Conservation (phyloP, 768 basidiomycete species). For the Mycena haematopus region DNA sequence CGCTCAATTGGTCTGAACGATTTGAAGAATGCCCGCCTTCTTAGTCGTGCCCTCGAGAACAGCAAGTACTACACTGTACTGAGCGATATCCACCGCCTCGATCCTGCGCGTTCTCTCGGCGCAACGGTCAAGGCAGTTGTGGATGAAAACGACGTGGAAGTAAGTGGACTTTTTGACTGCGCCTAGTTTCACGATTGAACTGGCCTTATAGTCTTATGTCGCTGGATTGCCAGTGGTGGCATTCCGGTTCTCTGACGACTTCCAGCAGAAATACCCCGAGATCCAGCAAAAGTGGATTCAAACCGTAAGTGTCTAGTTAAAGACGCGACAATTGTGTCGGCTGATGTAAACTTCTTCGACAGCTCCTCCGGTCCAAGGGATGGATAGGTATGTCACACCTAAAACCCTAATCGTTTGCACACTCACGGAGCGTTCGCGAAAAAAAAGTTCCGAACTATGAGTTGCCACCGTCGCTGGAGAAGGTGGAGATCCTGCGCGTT, state of each 20-base stretch:
- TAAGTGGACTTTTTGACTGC: slow-evolving; percentile 31
- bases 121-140: slow-evolving; percentile 42
- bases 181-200: neutral
- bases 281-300: slow-evolving; percentile 69
- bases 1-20: slow-evolving; percentile 54
- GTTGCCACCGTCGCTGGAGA: slow-evolving; percentile 57
- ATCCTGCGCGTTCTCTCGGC: slow-evolving; percentile 30
- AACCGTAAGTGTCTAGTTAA: too few relatives aligned
- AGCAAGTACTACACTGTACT: slow-evolving; percentile 59
- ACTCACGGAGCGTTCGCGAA: too few relatives aligned
- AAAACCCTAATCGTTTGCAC: too few relatives aligned
- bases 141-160: slow-evolving; percentile 65
- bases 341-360: too few relatives aligned
- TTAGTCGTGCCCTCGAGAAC: slow-evolving; percentile 67
- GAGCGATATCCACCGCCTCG: slow-evolving; percentile 61
- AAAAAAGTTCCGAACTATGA: slow-evolving; percentile 61
- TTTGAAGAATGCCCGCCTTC: slow-evolving; percentile 65
- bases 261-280: slow-evolving; percentile 60
- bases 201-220: slow-evolving; percentile 47
- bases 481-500: slow-evolving; percentile 67
- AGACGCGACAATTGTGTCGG: too few relatives aligned
- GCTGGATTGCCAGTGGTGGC: slow-evolving; percentile 71
- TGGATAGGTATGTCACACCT: too few relatives aligned
- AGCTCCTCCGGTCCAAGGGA: slow-evolving; percentile 55
- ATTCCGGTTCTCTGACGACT: slow-evolving; percentile 66